Conservation (phyloP, 768 basidiomycete species). For the Podaxis sp. region DNA sequence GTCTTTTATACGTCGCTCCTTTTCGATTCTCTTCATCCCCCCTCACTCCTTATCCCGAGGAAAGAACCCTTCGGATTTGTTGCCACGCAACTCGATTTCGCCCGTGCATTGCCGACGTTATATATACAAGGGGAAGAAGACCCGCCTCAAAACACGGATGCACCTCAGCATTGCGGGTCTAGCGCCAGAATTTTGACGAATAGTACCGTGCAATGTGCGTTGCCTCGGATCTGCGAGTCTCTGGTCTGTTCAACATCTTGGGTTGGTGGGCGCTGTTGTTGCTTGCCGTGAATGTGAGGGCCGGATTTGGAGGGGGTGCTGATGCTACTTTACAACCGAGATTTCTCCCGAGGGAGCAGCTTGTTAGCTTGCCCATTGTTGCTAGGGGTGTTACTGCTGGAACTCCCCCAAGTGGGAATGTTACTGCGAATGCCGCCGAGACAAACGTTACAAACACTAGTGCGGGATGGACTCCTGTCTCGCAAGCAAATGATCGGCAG, state of each 20-base stretch:
- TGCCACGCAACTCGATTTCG: not conserved
- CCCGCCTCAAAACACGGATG: not conserved
- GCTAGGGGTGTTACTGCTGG: not conserved
- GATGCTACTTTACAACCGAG: not conserved
- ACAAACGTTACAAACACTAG: slow-evolving; percentile 20
- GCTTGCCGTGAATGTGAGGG: not conserved
- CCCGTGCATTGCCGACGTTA: not conserved
- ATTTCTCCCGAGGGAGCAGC: slow-evolving; percentile 6
- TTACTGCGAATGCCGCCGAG: not conserved
- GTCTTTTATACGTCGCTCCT: not conserved
- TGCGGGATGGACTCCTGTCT: slow-evolving; percentile 42
- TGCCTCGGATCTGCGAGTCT: not conserved
- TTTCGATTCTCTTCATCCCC: not conserved
- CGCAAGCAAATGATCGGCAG: slow-evolving; percentile 46
- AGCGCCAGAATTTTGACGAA: not conserved
- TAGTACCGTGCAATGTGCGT: not conserved
- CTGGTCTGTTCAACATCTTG: not conserved
- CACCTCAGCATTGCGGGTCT: not conserved
- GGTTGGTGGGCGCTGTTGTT: not conserved
- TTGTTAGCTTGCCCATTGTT: slow-evolving; percentile 5
- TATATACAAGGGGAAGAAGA: not conserved
- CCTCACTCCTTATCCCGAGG: not conserved
- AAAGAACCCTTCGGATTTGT: not conserved
- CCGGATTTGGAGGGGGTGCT: not conserved
- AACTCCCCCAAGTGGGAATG: not conserved